Evolutionary conservation across 2,329 filamentous ascomycete genomes (phyloP).

Genomic region (Sclerotinia nivalis): DNA sequence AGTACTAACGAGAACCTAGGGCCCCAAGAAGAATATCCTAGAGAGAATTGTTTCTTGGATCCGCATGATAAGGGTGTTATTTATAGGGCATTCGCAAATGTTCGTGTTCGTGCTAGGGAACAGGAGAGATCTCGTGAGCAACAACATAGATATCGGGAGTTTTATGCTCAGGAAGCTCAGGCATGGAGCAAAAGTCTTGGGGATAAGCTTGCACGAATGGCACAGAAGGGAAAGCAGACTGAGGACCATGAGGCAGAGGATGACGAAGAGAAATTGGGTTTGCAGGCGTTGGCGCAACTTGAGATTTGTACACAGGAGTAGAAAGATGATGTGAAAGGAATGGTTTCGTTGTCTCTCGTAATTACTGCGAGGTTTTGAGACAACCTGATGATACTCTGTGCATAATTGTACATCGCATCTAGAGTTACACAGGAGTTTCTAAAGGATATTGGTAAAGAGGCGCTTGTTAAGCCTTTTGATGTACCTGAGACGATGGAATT

Average conservation of each 20-base stretch:
- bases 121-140: neutral
- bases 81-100: neutral
- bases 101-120: neutral
- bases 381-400: neutral
- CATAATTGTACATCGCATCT: neutral
- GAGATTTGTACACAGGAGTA: neutral
- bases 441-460: neutral
- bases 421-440: neutral
- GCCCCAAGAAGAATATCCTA: neutral
- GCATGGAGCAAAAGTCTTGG: neutral
- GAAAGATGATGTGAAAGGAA: neutral
- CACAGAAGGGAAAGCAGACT: neutral
- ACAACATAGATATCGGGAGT: neutral
- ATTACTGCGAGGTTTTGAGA: neutral
- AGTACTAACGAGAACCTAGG: neutral
- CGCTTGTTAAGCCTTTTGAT: neutral
- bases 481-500: neutral
- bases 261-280: neutral
- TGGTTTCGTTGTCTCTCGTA: neutral
- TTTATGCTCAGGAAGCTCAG: neutral
- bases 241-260: neutral
- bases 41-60: neutral
- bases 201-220: neutral
- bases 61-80: neutral
- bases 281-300: neutral